Percentiles rank a stretch among this genome's conserved stretches.
phyloP scores from a whole-genome alignment of 2,329 filamentous ascomycete species.

The Colletotrichum sp. region DNA sequence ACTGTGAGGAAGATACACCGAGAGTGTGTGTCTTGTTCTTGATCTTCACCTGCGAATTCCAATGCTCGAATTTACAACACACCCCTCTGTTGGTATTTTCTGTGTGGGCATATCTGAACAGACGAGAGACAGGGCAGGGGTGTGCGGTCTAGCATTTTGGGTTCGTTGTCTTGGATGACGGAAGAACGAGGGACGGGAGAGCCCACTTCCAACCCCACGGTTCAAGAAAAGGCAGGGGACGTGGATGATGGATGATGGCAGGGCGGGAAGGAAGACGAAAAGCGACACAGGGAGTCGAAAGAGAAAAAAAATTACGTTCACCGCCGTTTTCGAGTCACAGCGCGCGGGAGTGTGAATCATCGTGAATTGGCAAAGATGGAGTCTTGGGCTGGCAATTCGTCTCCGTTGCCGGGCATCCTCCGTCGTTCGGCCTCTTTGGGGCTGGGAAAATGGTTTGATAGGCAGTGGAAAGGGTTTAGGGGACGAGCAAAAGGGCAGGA shows the following conservation, averaged over 20 bases:
- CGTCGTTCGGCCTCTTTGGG: neutral
- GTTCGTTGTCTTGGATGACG: conserved; percentile 13
- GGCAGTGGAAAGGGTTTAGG: neutral
- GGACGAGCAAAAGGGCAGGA: neutral
- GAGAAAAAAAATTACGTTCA: neutral
- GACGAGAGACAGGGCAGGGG: neutral
- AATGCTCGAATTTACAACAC: neutral
- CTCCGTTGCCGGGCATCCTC: neutral
- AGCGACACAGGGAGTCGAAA: neutral
- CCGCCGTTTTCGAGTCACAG: conserved; percentile 20
- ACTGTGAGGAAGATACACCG: conserved; percentile 3
- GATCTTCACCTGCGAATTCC: neutral
- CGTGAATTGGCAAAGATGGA: conserved; percentile 14
- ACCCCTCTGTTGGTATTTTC: neutral
- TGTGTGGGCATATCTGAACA: neutral
- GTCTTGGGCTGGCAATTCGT: neutral
- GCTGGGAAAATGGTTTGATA: neutral
- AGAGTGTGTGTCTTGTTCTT: neutral
- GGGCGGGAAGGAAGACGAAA: neutral
- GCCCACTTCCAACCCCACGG: neutral
- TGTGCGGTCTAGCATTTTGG: neutral
- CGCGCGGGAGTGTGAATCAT: conserved; percentile 9
- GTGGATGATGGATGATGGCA: neutral
- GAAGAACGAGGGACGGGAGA: neutral
- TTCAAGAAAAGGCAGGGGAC: neutral